Evolutionary conservation across 495 filamentous ascomycete species (phyloP), one percentile per base, ranked within the genome.

Genomic region (Lophiostoma macrostomum): DNA sequence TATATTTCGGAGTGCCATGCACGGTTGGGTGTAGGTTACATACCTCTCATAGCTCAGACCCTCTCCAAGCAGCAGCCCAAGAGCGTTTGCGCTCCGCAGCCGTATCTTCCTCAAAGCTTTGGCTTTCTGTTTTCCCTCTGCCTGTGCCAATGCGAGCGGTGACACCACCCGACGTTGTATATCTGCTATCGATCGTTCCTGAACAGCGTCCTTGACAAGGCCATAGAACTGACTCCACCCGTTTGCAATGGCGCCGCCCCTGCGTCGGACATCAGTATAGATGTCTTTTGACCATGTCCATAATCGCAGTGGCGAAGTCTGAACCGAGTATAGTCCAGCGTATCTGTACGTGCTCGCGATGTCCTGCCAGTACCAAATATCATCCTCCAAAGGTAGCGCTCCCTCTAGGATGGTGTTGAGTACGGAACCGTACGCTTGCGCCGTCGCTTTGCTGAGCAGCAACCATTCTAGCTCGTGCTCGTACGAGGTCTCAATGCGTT

Each of bases 281-380:
- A 88, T 74, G 24, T 82, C 80, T 60, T 71, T 79, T 4, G 75
- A 66, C 80, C 80, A 88, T 4, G 69, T 65, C 79, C 83, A 90
- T 19, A 93, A 61, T 23, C 84, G 76, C 7, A 80, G 59, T 0
- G 93, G 93, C 1, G 82, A 86, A 2, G 83, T 94, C 64, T 98
- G 93, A 6, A 93, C 67, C 0, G 84, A 81, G 65, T 95, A 95
- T 1, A 95, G 55, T 18, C 80, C 81, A 44, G 83, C 87, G 57
- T 82, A 82, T 47, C 79, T 74, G 30, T 84, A 79, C 11, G 87
- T 91, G 0, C 79, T 77, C 34, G 93, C 69, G 1, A 95, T 76
- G 47, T 90, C 82, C 53, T 95, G 86, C 93, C 93, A 98, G 64
- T 97, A 97, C 71, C 81, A 85, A 30, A 94, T 84, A 62, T 96